A percentile compares a stretch with the other conserved stretches of the same genome.
Evolutionary conservation across 2,329 filamentous ascomycete species (phyloP).

Genomic region (Sporothrix inflata): DNA sequence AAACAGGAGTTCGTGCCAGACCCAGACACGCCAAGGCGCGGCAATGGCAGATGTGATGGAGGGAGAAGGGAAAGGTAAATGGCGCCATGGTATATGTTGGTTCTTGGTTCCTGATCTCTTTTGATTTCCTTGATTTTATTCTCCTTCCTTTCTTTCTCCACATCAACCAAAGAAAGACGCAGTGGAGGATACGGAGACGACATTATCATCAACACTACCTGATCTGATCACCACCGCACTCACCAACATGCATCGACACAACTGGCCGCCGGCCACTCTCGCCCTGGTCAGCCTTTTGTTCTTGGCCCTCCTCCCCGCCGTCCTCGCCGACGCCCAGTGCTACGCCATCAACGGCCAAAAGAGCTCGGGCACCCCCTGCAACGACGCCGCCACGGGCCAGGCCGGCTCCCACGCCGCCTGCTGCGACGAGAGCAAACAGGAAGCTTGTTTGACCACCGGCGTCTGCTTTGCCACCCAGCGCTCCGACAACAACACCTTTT

Average conservation of each 20-base stretch:
- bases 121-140: neutral
- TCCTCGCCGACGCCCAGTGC: constrained; percentile 32
- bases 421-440: constrained; percentile 34
- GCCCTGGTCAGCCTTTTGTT: neutral
- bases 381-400: constrained; percentile 30
- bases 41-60: neutral
- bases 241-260: neutral
- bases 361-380: constrained; percentile 32
- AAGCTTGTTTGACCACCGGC: constrained; percentile 34
- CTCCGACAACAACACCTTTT: constrained; percentile 34
- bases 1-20: constrained; percentile 14
- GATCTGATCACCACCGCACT: neutral
- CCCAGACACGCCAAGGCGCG: constrained; percentile 5
- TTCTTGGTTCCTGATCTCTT: constrained; percentile 1
- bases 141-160: neutral
- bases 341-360: constrained; percentile 34
- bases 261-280: neutral
- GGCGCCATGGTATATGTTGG: neutral
- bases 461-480: constrained; percentile 34
- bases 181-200: constrained; percentile 9
- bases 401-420: constrained; percentile 33
- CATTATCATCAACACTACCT: neutral
- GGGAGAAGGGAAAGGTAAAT: neutral
- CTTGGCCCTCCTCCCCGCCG: neutral
- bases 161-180: neutral